Evolutionary conservation across 345 rosid genomes (phyloP).

Genomic region (Eucalyptus leucophloia): DNA sequence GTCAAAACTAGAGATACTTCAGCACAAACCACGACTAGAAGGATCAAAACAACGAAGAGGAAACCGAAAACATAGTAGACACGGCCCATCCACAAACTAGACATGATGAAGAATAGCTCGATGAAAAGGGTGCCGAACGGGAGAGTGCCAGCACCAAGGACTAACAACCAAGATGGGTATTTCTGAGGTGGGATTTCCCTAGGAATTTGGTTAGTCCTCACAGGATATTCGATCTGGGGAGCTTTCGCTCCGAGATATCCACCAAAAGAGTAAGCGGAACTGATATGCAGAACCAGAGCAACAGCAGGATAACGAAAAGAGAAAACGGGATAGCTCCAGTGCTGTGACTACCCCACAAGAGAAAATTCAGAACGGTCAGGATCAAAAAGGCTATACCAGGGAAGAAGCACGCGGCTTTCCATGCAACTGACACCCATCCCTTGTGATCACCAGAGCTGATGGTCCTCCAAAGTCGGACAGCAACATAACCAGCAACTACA

Average conservation of each 20-base stretch:
- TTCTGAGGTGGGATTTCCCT: slow-evolving; percentile 12
- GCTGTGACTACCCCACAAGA: slow-evolving; percentile 12
- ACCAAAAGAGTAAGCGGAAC: slow-evolving; percentile 13
- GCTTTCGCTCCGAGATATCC: slow-evolving; percentile 15
- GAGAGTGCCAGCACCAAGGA: slow-evolving; percentile 10
- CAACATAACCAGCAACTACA: slow-evolving; percentile 6
- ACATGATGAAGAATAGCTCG: slow-evolving; percentile 15
- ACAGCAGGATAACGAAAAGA: slow-evolving; percentile 5
- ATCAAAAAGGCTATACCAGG: slow-evolving; percentile 9
- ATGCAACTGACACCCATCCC: slow-evolving; percentile 9
- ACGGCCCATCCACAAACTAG: slow-evolving; percentile 13
- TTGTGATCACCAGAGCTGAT: slow-evolving; percentile 5
- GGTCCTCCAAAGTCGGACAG: slow-evolving; percentile 11
- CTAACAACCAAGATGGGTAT: slow-evolving; percentile 10
- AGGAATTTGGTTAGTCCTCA: slow-evolving; percentile 9
- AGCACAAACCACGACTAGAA: slow-evolving; percentile 8
- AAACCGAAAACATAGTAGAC: slow-evolving; percentile 13
- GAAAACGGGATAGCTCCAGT: slow-evolving; percentile 12
- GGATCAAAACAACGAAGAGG: slow-evolving; percentile 7
- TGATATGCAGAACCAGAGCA: slow-evolving; percentile 15
- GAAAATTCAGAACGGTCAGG: slow-evolving; percentile 6
- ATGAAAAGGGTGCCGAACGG: slow-evolving; percentile 12
- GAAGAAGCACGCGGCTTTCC: slow-evolving; percentile 8
- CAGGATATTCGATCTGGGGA: slow-evolving; percentile 8
- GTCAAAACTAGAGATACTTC: slow-evolving; percentile 14